Evolutionary conservation across 495 filamentous ascomycete genomes (phyloP).

Genomic region (Darksidea phi): DNA sequence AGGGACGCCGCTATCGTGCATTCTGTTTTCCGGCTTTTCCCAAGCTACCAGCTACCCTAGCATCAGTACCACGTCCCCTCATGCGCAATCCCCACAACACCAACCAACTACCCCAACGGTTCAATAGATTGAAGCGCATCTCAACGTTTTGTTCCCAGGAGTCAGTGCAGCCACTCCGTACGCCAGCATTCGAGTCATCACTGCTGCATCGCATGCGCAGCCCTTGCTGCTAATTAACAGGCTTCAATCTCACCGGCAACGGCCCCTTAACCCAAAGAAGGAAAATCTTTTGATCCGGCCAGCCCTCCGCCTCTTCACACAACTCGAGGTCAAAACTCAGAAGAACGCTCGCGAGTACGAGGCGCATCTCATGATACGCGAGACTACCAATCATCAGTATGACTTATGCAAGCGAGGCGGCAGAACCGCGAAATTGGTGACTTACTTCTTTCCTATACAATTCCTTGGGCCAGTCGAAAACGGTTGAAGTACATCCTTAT

Average conservation of each 20-base stretch:
- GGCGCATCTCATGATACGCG: slow-evolving; percentile 38
- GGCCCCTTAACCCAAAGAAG: slow-evolving; percentile 47
- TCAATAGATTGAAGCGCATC: too few species aligned
- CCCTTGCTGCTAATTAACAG: not conserved
- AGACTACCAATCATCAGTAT: slow-evolving; percentile 14
- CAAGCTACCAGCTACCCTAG: too few species aligned
- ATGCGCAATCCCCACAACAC: too few species aligned
- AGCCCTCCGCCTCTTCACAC: slow-evolving; percentile 32
- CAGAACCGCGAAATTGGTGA: not conserved
- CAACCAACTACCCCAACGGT: too few species aligned
- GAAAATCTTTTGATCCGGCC: slow-evolving; percentile 44
- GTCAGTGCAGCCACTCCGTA: too few species aligned
- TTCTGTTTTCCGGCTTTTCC: too few species aligned
- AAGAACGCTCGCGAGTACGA: slow-evolving; percentile 35
- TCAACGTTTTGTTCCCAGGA: too few species aligned
- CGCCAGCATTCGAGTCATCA: too few species aligned
- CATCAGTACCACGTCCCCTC: too few species aligned
- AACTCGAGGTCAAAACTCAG: slow-evolving; percentile 39
- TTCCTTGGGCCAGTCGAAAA: slow-evolving; percentile 24
- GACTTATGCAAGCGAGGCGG: not conserved
- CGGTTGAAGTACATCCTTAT: slow-evolving; percentile 23
- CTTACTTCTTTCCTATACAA: slow-evolving; percentile 16
- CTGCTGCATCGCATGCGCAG: not conserved
- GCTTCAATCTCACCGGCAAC: slow-evolving; percentile 36
- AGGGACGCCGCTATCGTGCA: too few species aligned